phyloP scores from a whole-genome alignment of 192 early-diverging fungal genomes.

The Chytriomyces confervae region DNA sequence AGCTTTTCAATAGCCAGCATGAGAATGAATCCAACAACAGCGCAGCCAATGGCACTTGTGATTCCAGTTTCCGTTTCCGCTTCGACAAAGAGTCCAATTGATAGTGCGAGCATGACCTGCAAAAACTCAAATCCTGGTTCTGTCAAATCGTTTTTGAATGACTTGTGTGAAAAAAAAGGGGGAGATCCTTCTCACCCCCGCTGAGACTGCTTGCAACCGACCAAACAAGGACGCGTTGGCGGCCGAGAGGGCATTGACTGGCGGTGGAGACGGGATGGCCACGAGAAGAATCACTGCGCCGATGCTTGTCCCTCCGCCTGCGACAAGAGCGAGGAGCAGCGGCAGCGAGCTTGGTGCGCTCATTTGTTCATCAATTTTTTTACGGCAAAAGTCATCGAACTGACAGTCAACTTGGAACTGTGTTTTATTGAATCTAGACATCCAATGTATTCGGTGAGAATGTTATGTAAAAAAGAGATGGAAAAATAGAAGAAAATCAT shows the following conservation, averaged over 20 bases:
- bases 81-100: slow-evolving; percentile 19
- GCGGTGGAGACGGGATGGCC: slow-evolving; percentile 16
- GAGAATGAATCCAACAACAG: slow-evolving; percentile 6
- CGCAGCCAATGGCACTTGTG: neutral
- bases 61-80: slow-evolving; percentile 5
- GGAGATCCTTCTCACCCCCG: slow-evolving; percentile 27
- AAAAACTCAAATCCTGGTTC: no score
- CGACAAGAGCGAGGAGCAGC: slow-evolving; percentile 19
- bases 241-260: slow-evolving; percentile 23
- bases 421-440: no score
- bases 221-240: slow-evolving; percentile 25
- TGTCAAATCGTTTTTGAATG: no score
- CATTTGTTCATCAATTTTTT: no score
- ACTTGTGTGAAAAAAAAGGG: no score
- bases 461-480: no score
- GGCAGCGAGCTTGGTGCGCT: no score
- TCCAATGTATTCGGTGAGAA: no score
- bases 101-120: slow-evolving; percentile 35
- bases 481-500: no score
- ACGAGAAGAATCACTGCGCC: slow-evolving; percentile 14
- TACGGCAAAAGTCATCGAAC: no score
- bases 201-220: slow-evolving; percentile 27
- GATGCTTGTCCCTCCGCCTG: slow-evolving; percentile 21
- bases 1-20: slow-evolving; percentile 28
- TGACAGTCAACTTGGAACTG: no score